Conservation (phyloP, 192 early-diverging fungal genomes). For the Backusella tuberculispora region DNA sequence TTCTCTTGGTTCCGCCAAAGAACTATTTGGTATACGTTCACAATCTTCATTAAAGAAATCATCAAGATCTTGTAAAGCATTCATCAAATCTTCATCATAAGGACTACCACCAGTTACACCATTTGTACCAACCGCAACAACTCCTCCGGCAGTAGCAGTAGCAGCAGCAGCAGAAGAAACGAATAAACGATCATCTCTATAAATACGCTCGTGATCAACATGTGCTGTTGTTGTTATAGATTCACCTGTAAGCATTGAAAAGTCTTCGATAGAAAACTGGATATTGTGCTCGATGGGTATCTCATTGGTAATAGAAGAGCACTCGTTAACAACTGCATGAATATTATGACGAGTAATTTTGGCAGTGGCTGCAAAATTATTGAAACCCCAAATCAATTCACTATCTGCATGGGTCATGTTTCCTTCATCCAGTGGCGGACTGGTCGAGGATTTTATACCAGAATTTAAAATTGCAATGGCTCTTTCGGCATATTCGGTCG, state of each 20-base stretch:
- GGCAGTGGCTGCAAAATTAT: conserved; percentile 27
- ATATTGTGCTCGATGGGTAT: conserved; percentile 39
- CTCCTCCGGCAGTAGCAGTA: neutral
- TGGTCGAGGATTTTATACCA: conserved; percentile 45
- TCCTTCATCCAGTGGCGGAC: conserved; percentile 9
- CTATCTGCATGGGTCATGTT: conserved; percentile 24
- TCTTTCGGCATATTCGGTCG: conserved; percentile 63
- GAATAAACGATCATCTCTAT: neutral
- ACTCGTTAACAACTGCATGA: conserved; percentile 48
- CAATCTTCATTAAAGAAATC: conserved; percentile 48
- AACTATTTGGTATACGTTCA: conserved; percentile 26
- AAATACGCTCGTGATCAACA: conserved; percentile 4
- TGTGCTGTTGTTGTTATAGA: neutral
- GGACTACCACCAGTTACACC: neutral
- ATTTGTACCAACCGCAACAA: neutral
- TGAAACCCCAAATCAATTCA: conserved; percentile 40
- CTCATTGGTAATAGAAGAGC: conserved; percentile 41
- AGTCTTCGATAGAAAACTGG: conserved; percentile 43
- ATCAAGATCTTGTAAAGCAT: conserved; percentile 48
- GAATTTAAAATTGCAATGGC: conserved; percentile 79
- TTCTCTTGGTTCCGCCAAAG: neutral
- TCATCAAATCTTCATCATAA: conserved; percentile 43
- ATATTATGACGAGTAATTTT: conserved; percentile 48
- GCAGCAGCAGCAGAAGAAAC: neutral
- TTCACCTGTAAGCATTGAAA: conserved; percentile 35